phyloP scores from a whole-genome alignment of 2,329 filamentous ascomycete genomes.

The Fusarium sublunatum region DNA sequence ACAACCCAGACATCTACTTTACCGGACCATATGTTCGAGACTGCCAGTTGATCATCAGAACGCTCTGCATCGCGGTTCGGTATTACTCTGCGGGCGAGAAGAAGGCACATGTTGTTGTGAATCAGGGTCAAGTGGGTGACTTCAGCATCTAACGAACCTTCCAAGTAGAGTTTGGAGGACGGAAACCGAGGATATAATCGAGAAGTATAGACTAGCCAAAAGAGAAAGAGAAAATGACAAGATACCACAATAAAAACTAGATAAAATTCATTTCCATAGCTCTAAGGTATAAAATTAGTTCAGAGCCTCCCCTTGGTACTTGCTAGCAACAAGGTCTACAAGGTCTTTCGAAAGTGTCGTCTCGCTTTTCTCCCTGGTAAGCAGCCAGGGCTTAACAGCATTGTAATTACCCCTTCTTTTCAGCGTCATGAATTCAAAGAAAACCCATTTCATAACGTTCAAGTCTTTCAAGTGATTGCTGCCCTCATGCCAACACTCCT shows the following conservation, averaged over 20 bases:
- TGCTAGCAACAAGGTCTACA: no score
- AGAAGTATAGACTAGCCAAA: not conserved
- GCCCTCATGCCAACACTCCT: no score
- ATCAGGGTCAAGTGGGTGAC: not conserved
- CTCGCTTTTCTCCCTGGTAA: no score
- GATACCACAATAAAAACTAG: not conserved
- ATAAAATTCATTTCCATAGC: no score
- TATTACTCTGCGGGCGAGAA: constrained; percentile 33
- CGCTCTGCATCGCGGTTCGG: constrained; percentile 60
- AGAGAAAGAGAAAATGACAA: not conserved
- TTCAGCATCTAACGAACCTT: not conserved
- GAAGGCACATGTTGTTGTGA: constrained; percentile 17
- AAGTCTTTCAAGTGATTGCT: no score
- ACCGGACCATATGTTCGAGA: constrained; percentile 96
- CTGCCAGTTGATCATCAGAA: constrained; percentile 96
- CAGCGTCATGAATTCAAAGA: no score
- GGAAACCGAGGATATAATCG: not conserved
- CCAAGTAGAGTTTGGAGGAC: not conserved
- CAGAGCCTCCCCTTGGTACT: no score
- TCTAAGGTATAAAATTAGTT: no score
- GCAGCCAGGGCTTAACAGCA: no score
- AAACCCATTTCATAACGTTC: no score
- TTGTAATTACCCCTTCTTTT: no score
- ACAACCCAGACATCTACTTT: constrained; percentile 95
- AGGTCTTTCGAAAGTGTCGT: no score